A percentile compares a stretch with the other conserved stretches of the same genome.
Conservation (phyloP, 768 basidiomycete genomes). For the Amanita rubescens region DNA sequence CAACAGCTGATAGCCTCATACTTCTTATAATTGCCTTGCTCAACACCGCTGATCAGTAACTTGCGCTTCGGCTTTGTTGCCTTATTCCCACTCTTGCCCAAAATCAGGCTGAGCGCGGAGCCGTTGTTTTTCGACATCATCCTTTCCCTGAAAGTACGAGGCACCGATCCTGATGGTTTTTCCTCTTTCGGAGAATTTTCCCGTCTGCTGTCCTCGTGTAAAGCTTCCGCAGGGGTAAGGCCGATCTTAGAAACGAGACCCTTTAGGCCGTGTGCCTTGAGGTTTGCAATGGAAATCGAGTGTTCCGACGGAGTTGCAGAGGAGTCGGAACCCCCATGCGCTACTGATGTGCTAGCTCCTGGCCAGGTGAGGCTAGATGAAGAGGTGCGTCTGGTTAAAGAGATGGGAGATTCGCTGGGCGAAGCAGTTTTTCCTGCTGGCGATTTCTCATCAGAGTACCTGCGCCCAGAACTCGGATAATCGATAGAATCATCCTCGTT, state of each 20-base stretch:
- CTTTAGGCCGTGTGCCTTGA: not conserved
- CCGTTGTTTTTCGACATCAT: conserved; percentile 7
- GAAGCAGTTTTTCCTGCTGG: not conserved
- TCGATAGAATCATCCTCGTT: not conserved
- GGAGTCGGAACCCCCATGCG: too few species aligned
- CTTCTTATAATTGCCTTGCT: not conserved
- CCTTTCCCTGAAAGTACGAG: conserved; percentile 1
- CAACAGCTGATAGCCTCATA: conserved; percentile 6
- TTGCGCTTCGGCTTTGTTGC: conserved; percentile 1
- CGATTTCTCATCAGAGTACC: not conserved
- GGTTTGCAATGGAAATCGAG: not conserved
- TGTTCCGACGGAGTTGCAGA: not conserved
- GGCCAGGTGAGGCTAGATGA: not conserved
- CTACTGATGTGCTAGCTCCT: not conserved
- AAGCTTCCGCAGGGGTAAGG: not conserved
- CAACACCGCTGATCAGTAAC: conserved; percentile 3
- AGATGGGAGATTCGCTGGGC: not conserved
- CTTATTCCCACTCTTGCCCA: conserved; percentile 2
- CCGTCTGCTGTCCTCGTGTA: not conserved
- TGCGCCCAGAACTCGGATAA: not conserved
- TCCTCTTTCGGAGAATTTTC: not conserved
- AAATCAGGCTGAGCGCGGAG: conserved; percentile 3
- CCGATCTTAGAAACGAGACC: conserved; percentile 4
- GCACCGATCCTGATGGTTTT: not conserved
- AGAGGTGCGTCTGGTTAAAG: not conserved